Evolutionary conservation across 257 asterid genomes (phyloP).

Genomic region (Fraxinus americana): DNA sequence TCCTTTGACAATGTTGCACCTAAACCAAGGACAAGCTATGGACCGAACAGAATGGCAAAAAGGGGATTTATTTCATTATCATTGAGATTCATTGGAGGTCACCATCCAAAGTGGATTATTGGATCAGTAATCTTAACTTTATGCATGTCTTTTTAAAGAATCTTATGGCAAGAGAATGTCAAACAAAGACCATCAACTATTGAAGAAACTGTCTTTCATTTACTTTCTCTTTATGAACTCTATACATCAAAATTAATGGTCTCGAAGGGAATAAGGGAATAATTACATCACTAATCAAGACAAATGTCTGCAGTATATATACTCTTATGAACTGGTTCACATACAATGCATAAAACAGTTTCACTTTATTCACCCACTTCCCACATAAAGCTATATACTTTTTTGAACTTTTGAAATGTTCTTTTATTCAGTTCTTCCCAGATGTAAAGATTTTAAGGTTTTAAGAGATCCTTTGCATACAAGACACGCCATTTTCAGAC

Average conservation of each 20-base stretch:
- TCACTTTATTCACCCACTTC: constrained; percentile 15
- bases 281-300: constrained; percentile 1
- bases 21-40: not conserved
- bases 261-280: constrained; percentile 20
- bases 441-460: not conserved
- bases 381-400: not conserved
- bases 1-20: not conserved
- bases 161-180: constrained; percentile 28
- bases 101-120: constrained; percentile 36
- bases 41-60: not conserved
- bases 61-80: not conserved
- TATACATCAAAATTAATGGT: constrained; percentile 3
- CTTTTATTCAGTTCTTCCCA: constrained; percentile 1
- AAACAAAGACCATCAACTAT: constrained; percentile 23
- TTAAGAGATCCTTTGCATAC: not conserved
- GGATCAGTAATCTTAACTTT: constrained; percentile 19
- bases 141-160: constrained; percentile 19
- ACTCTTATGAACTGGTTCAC: constrained; percentile 1
- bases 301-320: not conserved
- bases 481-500: not conserved
- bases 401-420: constrained; percentile 10
- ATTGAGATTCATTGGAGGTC: not conserved
- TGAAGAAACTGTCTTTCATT: constrained; percentile 19
- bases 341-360: constrained; percentile 16
- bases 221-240: constrained; percentile 9